These are phyloP conservation scores for Pouteria glomerata DNA, from an alignment of 148 eudicot species.

Conservation along the genomic window DNA sequence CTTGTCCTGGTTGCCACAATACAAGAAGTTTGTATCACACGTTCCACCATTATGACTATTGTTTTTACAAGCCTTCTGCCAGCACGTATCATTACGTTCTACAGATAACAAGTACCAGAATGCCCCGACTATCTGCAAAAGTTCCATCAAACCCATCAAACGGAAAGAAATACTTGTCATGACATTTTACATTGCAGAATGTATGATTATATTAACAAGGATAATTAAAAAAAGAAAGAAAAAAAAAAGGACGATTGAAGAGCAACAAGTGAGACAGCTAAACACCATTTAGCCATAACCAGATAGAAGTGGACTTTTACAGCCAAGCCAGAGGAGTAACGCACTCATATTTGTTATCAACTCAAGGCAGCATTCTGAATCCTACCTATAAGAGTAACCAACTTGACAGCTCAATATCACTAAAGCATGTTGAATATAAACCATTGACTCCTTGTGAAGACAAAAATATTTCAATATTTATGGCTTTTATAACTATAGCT, in stretches of 20 bases:
- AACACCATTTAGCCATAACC: not conserved
- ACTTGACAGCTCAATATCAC: not conserved
- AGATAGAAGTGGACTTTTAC: not conserved
- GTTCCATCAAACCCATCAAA: conserved; percentile 16
- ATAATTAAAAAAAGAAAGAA: not conserved
- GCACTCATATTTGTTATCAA: not conserved
- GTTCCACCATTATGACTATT: conserved; percentile 6
- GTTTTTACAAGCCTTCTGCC: conserved; percentile 66
- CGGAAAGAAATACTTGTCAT: not conserved
- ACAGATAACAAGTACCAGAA: conserved; percentile 88
- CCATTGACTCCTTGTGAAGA: not conserved
- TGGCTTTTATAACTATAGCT: not conserved
- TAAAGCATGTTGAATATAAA: not conserved
- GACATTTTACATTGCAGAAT: not conserved
- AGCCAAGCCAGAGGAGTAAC: not conserved
- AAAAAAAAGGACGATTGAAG: not conserved
- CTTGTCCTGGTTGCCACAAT: conserved; percentile 60
- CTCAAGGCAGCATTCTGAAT: not conserved
- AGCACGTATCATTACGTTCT: conserved; percentile 83
- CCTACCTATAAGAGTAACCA: not conserved
- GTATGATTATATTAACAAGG: not conserved
- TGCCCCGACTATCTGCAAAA: conserved; percentile 84
- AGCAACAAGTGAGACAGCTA: not conserved
- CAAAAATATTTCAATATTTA: not conserved
- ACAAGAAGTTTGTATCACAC: conserved; percentile 47